A percentile compares a stretch with the other conserved stretches of the same genome.
Conservation (phyloP, 306 rosid genomes). For the Dryas alaskensis region DNA sequence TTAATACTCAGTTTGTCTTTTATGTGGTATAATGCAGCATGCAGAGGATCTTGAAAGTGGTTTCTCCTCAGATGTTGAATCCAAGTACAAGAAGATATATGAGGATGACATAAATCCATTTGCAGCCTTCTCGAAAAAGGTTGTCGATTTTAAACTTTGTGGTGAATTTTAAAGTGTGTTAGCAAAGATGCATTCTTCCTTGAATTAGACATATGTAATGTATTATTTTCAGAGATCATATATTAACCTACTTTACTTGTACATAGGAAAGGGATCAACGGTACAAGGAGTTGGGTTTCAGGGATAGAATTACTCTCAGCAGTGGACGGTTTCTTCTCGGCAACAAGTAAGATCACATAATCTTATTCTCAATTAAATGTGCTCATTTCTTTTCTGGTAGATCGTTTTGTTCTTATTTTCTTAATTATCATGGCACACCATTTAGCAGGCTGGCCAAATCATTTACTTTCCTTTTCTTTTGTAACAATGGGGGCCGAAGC, state of each 20-base stretch:
- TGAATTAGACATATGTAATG: not conserved
- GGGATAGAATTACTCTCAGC: slow-evolving; percentile 99
- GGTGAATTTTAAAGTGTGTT: slow-evolving; percentile 7
- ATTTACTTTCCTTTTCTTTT: too few species aligned
- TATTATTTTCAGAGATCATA: not conserved
- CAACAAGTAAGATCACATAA: slow-evolving; percentile 68
- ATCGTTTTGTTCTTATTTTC: too few species aligned
- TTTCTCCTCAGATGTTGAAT: slow-evolving; percentile 89
- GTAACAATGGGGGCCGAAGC: too few species aligned
- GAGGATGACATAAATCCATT: slow-evolving; percentile 98
- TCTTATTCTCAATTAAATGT: slow-evolving; percentile 13
- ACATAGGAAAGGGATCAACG: slow-evolving; percentile 95
- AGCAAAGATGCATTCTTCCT: not conserved
- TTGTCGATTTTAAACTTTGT: slow-evolving; percentile 24
- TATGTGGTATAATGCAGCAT: slow-evolving; percentile 44
- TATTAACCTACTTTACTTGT: slow-evolving; percentile 19
- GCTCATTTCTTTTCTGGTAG: not conserved
- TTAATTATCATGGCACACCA: too few species aligned
- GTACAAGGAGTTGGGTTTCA: slow-evolving; percentile 93
- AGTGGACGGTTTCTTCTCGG: slow-evolving; percentile 99
- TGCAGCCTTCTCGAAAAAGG: slow-evolving; percentile 99
- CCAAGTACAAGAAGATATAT: slow-evolving; percentile 93
- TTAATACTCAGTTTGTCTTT: not conserved
- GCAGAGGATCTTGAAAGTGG: slow-evolving; percentile 98
- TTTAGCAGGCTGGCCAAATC: too few species aligned